phyloP scores from a whole-genome alignment of 2,329 filamentous ascomycete genomes.

The Ophiocordyceps sinensis region DNA sequence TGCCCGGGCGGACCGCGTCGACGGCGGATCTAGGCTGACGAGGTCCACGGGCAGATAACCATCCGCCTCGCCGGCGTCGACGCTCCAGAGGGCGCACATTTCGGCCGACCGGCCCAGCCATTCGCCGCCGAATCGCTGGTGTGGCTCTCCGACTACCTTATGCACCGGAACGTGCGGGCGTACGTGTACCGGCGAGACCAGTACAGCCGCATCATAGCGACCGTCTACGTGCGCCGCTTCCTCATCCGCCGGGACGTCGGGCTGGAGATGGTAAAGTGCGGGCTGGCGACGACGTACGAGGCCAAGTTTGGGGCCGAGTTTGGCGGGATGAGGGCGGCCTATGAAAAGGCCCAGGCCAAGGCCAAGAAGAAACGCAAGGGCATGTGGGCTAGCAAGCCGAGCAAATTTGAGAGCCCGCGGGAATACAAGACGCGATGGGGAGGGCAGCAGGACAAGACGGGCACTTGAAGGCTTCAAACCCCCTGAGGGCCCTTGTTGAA shows the following conservation, averaged over 20 bases:
- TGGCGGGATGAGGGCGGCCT: conserved; percentile 52
- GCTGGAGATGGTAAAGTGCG: conserved; percentile 72
- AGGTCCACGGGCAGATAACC: conserved; percentile 45
- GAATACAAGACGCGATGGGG: conserved; percentile 57
- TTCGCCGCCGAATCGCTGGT: conserved; percentile 65
- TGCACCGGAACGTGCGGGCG: conserved; percentile 61
- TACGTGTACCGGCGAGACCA: conserved; percentile 77
- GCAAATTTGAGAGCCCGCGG: conserved; percentile 65
- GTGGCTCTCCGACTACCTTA: conserved; percentile 64
- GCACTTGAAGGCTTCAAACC: conserved; percentile 4
- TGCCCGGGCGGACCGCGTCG: conserved; percentile 9
- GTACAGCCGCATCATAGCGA: conserved; percentile 81
- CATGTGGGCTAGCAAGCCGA: conserved; percentile 58
- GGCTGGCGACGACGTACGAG: conserved; percentile 85
- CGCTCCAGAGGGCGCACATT: conserved; percentile 85
- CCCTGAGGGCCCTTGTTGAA: background rate
- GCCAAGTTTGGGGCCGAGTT: conserved; percentile 84
- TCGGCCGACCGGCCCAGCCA: conserved; percentile 77
- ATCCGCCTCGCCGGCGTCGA: conserved; percentile 85
- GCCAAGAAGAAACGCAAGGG: conserved; percentile 53
- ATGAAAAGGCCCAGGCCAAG: conserved; percentile 49
- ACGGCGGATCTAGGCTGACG: conserved; percentile 1
- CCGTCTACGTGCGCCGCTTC: conserved; percentile 59
- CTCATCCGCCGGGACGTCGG: conserved; percentile 68
- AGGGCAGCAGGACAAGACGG: conserved; percentile 4